phyloP scores from a whole-genome alignment of 306 rosid species.

The Vigna unguiculata region DNA sequence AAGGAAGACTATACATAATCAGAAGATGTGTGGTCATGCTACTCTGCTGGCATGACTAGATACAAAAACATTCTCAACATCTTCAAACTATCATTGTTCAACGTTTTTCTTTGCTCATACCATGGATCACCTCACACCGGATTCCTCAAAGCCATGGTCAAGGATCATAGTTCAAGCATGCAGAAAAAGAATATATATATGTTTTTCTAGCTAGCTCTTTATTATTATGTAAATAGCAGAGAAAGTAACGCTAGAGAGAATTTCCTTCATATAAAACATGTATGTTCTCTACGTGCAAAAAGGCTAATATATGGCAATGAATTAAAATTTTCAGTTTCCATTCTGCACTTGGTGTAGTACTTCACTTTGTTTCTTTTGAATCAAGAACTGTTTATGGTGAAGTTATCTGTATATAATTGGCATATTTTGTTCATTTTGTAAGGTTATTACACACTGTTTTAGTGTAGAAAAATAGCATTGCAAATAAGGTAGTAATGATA shows the following conservation, averaged over 20 bases:
- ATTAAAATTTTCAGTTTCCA: background rate
- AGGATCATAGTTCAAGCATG: conserved; percentile 41
- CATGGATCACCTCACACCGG: background rate
- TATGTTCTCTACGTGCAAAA: conserved; percentile 41
- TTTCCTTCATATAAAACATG: conserved; percentile 38
- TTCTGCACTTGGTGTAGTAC: background rate
- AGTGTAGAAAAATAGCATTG: background rate
- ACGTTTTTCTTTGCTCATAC: background rate
- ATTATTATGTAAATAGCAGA: conserved; percentile 46
- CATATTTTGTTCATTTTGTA: background rate
- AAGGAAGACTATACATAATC: conserved; percentile 83
- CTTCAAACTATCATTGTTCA: background rate
- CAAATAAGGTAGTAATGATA: background rate
- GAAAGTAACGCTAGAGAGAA: conserved; percentile 45
- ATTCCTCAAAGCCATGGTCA: background rate
- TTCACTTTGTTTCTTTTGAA: conserved; percentile 16
- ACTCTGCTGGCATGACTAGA: conserved; percentile 86
- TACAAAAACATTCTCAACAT: background rate
- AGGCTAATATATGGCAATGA: conserved; percentile 18
- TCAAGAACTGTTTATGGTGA: background rate
- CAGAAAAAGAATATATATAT: background rate
- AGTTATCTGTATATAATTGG: no score
- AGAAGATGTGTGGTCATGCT: conserved; percentile 91
- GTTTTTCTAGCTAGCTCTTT: conserved; percentile 21
- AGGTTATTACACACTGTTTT: background rate